Base-by-base conservation (phyloP, 2,329 filamentous ascomycete genomes). In the Curvularia hawaiiensis region DNA sequence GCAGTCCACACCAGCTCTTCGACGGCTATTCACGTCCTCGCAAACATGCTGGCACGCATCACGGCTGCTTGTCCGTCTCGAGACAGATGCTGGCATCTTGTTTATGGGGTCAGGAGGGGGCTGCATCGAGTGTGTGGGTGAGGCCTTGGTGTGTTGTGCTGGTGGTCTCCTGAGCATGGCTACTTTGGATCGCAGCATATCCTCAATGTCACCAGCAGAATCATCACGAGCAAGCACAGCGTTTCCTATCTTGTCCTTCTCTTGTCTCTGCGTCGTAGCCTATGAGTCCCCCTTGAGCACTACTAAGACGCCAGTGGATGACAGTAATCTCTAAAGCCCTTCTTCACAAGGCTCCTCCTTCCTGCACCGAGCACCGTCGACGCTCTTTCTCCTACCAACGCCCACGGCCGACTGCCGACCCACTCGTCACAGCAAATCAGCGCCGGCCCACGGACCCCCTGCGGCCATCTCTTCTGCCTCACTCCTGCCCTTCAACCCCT, bases 251-350 rank as follows among this genome's bases (percentile, higher is more conserved):
- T 41, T 52, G 16, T 16, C 53, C 48, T 31, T 57, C 18, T 56
- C 33, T 39, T 44, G 33, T 47, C 41, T 51, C 48, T 8, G 26
- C 44, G 22, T 50, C 24, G 45, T n/a, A 44, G 35, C 20, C 39
- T 47, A 52, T 50, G 41, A 24, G 50, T 48, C 9, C 44, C 28
- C 24, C 40, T 28, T 47, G 56, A 54, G 54, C 56, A 56, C 53
- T 59, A 65, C 65, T 71, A 70, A 71, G 60, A 63, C 35, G 12
- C 8, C 12, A 35, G 41, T 56, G 52, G 24, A 48, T 49, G 41
- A 65, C 63, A 74, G 68, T 72, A 73, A 72, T 73, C 65, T 63
- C 60, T 65, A 64, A 60, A 66, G 50, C 56, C 56, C 50, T 53
- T 56, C 51, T 52, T 59, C 59, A 58, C 54, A 59, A 60, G 52